phyloP scores from a whole-genome alignment of 257 asterid species.

The Solanum piurae region DNA sequence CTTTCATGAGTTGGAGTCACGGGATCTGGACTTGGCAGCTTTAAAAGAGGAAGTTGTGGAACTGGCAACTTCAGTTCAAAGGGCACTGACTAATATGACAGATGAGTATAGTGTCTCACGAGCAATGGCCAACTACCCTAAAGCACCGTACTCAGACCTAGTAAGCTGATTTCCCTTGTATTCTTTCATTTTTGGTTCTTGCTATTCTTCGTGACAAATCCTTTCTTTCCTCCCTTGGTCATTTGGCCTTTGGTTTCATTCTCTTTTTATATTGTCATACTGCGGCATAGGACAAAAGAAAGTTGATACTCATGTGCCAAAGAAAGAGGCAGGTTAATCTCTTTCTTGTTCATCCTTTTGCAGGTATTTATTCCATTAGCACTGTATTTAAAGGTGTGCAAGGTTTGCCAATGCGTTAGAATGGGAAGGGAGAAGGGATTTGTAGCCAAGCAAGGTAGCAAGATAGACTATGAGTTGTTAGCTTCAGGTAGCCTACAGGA shows the following conservation, averaged over 20 bases:
- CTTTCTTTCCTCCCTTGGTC: neutral
- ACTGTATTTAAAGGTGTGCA: slow-evolving; percentile 41
- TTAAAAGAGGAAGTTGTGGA: slow-evolving; percentile 32
- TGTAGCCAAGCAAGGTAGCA: slow-evolving; percentile 47
- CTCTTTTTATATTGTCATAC: neutral
- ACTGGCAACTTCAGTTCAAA: slow-evolving; percentile 51
- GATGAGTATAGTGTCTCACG: slow-evolving; percentile 58
- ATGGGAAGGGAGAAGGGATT: slow-evolving; percentile 44
- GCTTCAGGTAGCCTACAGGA: slow-evolving; percentile 65
- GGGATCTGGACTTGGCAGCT: slow-evolving; percentile 17
- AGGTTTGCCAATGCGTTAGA: slow-evolving; percentile 64
- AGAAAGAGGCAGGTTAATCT: neutral
- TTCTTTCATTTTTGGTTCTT: neutral
- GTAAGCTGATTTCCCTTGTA: slow-evolving; percentile 28
- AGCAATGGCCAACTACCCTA: slow-evolving; percentile 77
- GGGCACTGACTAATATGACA: slow-evolving; percentile 45
- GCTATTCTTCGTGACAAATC: neutral
- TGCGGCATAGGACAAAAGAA: neutral
- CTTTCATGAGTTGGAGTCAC: slow-evolving; percentile 47
- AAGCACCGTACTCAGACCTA: slow-evolving; percentile 73
- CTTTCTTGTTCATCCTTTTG: neutral
- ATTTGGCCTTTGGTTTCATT: neutral
- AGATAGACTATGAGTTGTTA: slow-evolving; percentile 59
- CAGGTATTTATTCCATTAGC: slow-evolving; percentile 63
- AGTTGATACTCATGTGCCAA: neutral